phyloP scores from a whole-genome alignment of 495 filamentous ascomycete species.

The Penicillium argentinense region DNA sequence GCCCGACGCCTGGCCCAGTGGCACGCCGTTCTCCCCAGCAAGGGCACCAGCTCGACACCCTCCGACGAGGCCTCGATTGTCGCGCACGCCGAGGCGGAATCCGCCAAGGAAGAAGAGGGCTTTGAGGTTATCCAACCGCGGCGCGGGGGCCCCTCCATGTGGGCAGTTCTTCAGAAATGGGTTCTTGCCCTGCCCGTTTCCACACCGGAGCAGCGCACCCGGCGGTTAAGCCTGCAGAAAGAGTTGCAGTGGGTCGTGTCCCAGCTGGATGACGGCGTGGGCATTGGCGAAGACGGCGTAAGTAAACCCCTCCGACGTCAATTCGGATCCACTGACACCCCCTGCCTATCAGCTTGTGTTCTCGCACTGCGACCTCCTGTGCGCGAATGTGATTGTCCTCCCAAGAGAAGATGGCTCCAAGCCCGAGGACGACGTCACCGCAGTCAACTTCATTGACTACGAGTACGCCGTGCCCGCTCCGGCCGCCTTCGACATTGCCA shows the following conservation, averaged over 20 bases:
- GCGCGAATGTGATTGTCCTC: slow-evolving; percentile 91
- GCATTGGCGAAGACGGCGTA: slow-evolving; percentile 72
- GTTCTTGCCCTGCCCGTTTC: slow-evolving; percentile 76
- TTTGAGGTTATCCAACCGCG: slow-evolving; percentile 59
- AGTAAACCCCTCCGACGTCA: slow-evolving; percentile 29
- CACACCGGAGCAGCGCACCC: slow-evolving; percentile 62
- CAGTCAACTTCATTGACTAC: slow-evolving; percentile 95
- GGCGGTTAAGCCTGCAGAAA: slow-evolving; percentile 65
- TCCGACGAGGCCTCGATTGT: slow-evolving; percentile 18
- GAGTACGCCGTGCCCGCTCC: slow-evolving; percentile 94
- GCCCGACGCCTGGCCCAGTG: slow-evolving; percentile 84
- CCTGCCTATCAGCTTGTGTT: slow-evolving; percentile 69
- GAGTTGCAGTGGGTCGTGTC: slow-evolving; percentile 70
- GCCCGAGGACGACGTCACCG: slow-evolving; percentile 34
- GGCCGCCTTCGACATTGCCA: slow-evolving; percentile 97
- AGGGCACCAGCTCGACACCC: slow-evolving; percentile 9
- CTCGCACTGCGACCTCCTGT: slow-evolving; percentile 91
- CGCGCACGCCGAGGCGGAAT: slow-evolving; percentile 20
- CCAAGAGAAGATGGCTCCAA: slow-evolving; percentile 39
- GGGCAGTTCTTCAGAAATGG: slow-evolving; percentile 96
- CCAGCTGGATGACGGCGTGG: slow-evolving; percentile 70
- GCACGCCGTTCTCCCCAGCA: slow-evolving; percentile 72
- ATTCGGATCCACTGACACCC: background rate
- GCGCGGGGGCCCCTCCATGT: slow-evolving; percentile 74
- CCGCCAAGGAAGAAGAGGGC: slow-evolving; percentile 22